Base-by-base conservation (phyloP, 2,329 filamentous ascomycete species). In the Aspergillus sojae region DNA sequence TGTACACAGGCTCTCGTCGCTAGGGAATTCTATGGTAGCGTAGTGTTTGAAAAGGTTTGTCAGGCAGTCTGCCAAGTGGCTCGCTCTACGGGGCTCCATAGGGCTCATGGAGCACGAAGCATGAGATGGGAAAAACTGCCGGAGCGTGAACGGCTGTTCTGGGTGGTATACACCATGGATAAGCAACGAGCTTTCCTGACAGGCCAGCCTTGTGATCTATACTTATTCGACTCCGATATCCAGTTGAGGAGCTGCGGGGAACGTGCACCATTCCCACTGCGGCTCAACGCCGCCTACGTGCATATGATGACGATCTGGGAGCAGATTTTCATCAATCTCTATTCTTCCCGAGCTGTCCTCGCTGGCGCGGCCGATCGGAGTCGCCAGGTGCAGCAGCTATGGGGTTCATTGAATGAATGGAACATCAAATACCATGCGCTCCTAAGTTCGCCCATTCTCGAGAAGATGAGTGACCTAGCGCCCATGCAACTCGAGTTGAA, bases 261-360 rank as follows among this genome's bases (percentile, higher is more conserved):
- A 21, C 23, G 36, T 41, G 32, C 28, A 19, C 36, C 34, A 34
- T 43, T 43, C 32, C n/a, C 41, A 4, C 39, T 41, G 14, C 39
- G 41, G 34, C 28, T 28, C 39, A 34, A 36, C 16, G 41, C 36
- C 21, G 36, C 36, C 34, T 36, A 57, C 36, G 36, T 57, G n/a
- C 36, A 57, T 28, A 57, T 57, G 55, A 43, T 43, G 34, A 26
- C 55, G 19, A 26, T 57, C 16, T 57, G 55, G 55, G 55, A 57
- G 30, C 32, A 57, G 36, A 57, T 57, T 19, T 57, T 41, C 23
- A 43, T 57, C 23, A 41, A 41, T n/a, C 36, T 57, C 11, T 57
- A 57, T 28, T 57, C 55, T 26, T 34, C 55, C 36, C 55, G 55
- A n/a, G 55, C 55, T 19, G 36, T 30, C n/a, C 55, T 34, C 4